Evolutionary conservation across 176 grass and related monocot species (phyloP), one percentile per base, ranked within the genome.

Genomic region (Stipa capillata): DNA sequence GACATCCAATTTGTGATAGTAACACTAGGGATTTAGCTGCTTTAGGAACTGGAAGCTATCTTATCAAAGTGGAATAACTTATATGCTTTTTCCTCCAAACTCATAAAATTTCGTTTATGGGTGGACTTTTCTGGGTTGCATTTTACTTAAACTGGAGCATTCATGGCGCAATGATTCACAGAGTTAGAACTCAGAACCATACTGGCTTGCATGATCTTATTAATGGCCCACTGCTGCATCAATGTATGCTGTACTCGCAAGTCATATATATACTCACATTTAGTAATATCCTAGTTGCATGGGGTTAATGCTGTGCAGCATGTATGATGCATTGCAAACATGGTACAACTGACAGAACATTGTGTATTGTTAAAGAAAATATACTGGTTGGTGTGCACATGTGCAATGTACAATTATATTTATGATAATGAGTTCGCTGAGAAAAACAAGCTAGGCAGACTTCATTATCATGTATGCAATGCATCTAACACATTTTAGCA

Each of bases 401-500:
- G 33, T 82, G 52, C 18, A 40, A 31, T 34, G 4, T 57, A 62
- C 16, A 34, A 11, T 51, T 15, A 79, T 17, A 42, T 64, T 62
- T 52, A 21, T 79, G 7, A 0, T 24, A 52, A 18, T 24, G 31
- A 72, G 62, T 50, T 66, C 74, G 49, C 21, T 10, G 41, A 73
- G 37, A 65, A 65, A 70, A 70, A 24, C 63, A 79, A 81, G 41
- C 8, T 48, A 41, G 43, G 11, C 25, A 54, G 41, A 70, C 44
- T 27, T 77, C 0, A 0, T 10, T 74, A 74, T 82, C 33, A 34
- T n/a, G n/a, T n/a, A n/a, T n/a, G n/a, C n/a, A n/a, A n/a, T n/a
- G n/a, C n/a, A n/a, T n/a, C n/a, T n/a, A n/a, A n/a, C 36, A 62
- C 29, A 78, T 64, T 83, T 14, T 70, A 45, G 32, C 74, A 24